Conservation (phyloP, 768 basidiomycete genomes). For the Daedaleopsis sinensis region DNA sequence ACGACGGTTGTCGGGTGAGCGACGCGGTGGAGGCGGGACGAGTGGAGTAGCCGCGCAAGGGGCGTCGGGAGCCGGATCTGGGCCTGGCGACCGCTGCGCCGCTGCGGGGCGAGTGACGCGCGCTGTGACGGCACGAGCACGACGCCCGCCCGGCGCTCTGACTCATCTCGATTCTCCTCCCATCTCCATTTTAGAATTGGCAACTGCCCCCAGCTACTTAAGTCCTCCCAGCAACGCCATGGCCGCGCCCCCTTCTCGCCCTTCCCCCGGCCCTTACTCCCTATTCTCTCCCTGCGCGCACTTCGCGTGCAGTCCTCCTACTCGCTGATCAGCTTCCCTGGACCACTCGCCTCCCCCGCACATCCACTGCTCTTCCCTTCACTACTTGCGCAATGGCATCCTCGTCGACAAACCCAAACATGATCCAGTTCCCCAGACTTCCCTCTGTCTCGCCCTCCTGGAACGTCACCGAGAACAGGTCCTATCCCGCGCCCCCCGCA, state of each 20-base stretch:
- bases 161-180: conserved; percentile 9
- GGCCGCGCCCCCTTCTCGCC: conserved; percentile 1
- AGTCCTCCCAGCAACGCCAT: neutral
- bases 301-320: neutral
- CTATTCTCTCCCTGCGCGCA: neutral
- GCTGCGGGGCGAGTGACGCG: conserved; percentile 6
- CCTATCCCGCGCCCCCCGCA: neutral
- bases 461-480: neutral
- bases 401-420: conserved; percentile 3
- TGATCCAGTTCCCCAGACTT: conserved; percentile 19
- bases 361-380: neutral
- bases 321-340: conserved; percentile 1
- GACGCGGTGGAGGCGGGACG: neutral
- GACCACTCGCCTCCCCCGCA: neutral
- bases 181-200: neutral
- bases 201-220: neutral
- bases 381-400: neutral
- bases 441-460: conserved; percentile 7
- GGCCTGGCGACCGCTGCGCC: neutral
- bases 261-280: neutral
- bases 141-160: conserved; percentile 1
- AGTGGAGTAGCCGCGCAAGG: neutral
- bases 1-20: neutral
- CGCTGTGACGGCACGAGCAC: conserved; percentile 9
- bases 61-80: conserved; percentile 1